These are phyloP conservation scores for Plicaturopsis crispa DNA, from an alignment of 768 basidiomycete species.

Conservation along the genomic window DNA sequence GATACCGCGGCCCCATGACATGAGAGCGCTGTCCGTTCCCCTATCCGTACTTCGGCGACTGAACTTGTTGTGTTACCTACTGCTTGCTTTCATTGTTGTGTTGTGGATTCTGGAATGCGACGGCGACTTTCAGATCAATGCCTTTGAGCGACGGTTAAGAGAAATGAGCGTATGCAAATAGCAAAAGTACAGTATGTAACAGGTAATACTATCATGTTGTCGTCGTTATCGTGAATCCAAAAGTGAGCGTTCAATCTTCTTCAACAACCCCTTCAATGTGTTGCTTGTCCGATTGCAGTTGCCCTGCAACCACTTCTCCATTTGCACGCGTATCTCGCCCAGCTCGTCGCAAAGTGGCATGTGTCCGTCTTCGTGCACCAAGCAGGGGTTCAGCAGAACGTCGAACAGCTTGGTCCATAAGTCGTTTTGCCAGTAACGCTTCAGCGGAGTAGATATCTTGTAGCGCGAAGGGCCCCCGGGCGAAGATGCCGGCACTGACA, in stretches of 20 bases:
- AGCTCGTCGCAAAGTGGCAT: conserved; percentile 75
- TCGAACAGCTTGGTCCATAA: conserved; percentile 85
- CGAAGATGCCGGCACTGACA: conserved; percentile 22
- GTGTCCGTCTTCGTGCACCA: conserved; percentile 44
- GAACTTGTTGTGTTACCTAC: neutral
- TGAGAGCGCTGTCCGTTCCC: too few relatives aligned
- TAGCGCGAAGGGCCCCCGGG: conserved; percentile 30
- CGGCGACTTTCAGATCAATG: conserved; percentile 14
- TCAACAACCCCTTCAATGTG: conserved; percentile 72
- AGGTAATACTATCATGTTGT: too few relatives aligned
- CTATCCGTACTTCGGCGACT: too few relatives aligned
- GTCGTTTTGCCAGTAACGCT: conserved; percentile 92
- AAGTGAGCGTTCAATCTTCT: conserved; percentile 68
- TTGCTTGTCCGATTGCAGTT: conserved; percentile 85
- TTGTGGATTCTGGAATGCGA: conserved; percentile 30
- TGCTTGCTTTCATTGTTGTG: conserved; percentile 11
- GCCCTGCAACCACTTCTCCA: conserved; percentile 81
- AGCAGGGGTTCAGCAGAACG: conserved; percentile 72
- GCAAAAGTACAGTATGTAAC: neutral
- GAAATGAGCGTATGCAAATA: neutral
- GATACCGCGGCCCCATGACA: too few relatives aligned
- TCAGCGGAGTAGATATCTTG: conserved; percentile 72
- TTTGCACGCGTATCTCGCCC: conserved; percentile 55
- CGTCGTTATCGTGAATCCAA: conserved; percentile 11
- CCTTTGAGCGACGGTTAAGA: neutral